Conservation (phyloP, 352 stramenopile species). For the Pythium aristosporum region DNA sequence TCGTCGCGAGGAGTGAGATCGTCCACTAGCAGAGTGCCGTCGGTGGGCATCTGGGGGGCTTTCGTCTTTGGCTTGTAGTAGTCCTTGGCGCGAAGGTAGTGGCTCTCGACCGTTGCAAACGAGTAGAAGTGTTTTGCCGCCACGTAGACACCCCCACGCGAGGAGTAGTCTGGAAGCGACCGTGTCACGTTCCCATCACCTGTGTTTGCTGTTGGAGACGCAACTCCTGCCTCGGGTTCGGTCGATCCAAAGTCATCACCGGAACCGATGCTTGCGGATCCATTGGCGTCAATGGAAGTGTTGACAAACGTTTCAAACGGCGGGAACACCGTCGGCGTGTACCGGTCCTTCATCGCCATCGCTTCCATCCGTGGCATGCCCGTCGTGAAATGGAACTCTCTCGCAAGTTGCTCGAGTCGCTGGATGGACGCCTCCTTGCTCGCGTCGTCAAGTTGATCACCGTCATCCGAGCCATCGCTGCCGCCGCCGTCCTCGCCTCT, state of each 20-base stretch:
- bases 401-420: slow-evolving; percentile 21
- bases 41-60: background rate
- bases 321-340: slow-evolving; percentile 31
- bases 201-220: background rate
- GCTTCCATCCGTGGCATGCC: slow-evolving; percentile 45
- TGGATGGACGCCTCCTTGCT: slow-evolving; percentile 2
- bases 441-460: background rate
- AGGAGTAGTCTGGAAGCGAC: background rate
- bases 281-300: background rate
- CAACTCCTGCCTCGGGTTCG: slow-evolving; percentile 7
- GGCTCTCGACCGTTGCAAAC: slow-evolving; percentile 4
- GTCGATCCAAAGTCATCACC: background rate
- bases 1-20: background rate
- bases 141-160: slow-evolving; percentile 13
- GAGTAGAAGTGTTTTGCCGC: slow-evolving; percentile 17
- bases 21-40: slow-evolving; percentile 1
- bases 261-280: background rate
- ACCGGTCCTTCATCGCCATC: slow-evolving; percentile 29
- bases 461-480: background rate
- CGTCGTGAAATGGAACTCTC: slow-evolving; percentile 56
- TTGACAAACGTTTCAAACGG: slow-evolving; percentile 32
- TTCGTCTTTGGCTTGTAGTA: background rate
- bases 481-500: background rate
- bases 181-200: background rate
- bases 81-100: background rate